These are phyloP conservation scores for Groenewaldozyma salmanticensis DNA, from an alignment of 805 yeast genomes.

Conservation along the genomic window DNA sequence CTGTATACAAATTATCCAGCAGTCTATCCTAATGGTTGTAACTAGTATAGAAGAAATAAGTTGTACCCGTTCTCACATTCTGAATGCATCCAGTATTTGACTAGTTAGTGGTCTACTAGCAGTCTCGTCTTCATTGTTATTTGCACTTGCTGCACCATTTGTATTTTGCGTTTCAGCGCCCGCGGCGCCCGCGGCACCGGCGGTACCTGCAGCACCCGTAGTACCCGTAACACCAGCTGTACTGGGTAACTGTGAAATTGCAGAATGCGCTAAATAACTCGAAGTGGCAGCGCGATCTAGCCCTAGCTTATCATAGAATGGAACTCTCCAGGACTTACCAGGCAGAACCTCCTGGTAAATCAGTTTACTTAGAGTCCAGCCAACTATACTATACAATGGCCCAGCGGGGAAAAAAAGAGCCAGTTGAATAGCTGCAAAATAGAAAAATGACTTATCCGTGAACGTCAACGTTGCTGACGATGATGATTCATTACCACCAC, in stretches of 20 bases:
- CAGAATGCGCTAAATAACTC: neutral
- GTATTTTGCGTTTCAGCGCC: neutral
- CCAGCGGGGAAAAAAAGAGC: constrained; percentile 24
- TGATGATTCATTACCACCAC: constrained; percentile 1
- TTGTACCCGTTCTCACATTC: neutral
- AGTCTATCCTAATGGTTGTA: too few relatives aligned
- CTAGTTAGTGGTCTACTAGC: neutral
- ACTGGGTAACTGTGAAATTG: neutral
- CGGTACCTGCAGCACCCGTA: neutral
- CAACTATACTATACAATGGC: constrained; percentile 23
- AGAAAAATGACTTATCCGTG: constrained; percentile 29
- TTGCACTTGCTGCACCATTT: neutral
- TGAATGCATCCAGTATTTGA: neutral
- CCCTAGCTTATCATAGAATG: constrained; percentile 14
- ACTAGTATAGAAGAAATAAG: too few relatives aligned
- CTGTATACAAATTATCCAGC: too few relatives aligned
- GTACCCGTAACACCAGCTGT: too few relatives aligned
- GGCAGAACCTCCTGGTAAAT: constrained; percentile 30
- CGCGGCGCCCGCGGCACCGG: neutral
- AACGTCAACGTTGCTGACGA: constrained; percentile 15
- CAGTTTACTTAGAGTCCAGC: constrained; percentile 32
- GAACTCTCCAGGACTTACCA: constrained; percentile 32
- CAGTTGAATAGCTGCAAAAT: constrained; percentile 27
- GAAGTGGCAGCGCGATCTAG: neutral
- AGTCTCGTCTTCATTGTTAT: neutral